Conservation (phyloP, 805 yeast species). For the Sugiyamaella marilandica region DNA sequence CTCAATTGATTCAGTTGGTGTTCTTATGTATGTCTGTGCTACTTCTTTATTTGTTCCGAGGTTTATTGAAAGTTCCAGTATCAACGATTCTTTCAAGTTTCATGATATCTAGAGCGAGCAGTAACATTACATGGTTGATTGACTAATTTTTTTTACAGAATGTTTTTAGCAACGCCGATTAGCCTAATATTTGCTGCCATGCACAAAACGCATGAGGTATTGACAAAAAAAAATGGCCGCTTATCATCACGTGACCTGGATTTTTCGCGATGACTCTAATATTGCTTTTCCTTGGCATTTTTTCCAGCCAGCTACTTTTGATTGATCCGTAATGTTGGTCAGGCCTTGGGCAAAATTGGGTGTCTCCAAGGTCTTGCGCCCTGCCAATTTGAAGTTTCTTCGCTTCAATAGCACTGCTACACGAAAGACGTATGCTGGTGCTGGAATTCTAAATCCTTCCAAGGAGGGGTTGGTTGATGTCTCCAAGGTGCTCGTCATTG, state of each 20-base stretch:
- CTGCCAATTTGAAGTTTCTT: background rate
- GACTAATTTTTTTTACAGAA: too few species aligned
- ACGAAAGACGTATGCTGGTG: constrained; percentile 31
- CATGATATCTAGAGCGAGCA: too few species aligned
- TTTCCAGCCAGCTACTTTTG: background rate
- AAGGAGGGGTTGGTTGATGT: constrained; percentile 62
- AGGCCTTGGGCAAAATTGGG: constrained; percentile 1
- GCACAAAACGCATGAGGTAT: too few species aligned
- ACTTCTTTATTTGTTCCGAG: too few species aligned
- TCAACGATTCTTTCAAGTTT: too few species aligned
- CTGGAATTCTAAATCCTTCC: constrained; percentile 34
- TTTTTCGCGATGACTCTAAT: background rate
- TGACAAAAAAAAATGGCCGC: background rate
- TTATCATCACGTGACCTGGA: background rate
- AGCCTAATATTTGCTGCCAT: too few species aligned
- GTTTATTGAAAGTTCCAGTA: too few species aligned
- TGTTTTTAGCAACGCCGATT: too few species aligned
- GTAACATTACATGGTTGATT: too few species aligned
- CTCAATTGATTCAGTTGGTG: too few species aligned
- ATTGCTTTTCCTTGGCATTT: background rate
- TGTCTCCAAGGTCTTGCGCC: background rate
- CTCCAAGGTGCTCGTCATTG: constrained; percentile 81
- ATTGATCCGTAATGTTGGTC: background rate
- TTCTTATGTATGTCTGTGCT: too few species aligned
- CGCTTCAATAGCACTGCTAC: background rate